Conservation (phyloP, 139 green algal species). For the Coccomyxa sp. region DNA sequence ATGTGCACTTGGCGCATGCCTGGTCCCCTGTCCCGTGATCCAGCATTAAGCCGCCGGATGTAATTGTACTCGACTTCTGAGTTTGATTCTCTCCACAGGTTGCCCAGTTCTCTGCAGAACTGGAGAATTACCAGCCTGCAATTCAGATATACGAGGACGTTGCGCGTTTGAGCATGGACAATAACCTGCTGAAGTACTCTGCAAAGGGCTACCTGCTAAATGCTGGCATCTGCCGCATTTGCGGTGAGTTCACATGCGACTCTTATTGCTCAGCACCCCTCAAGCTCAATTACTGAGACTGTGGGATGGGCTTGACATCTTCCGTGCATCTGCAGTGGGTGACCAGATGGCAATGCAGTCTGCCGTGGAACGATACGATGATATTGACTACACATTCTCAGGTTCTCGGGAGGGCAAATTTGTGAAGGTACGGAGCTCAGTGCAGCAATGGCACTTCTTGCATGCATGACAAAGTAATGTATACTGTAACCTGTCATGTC, state of each 20-base stretch:
- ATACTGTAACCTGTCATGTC: background rate
- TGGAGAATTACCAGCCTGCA: conserved; percentile 49
- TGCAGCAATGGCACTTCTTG: background rate
- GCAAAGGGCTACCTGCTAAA: conserved; percentile 91
- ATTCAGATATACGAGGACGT: conserved; percentile 76
- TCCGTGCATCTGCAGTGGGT: conserved; percentile 9
- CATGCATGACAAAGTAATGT: background rate
- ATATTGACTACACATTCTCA: conserved; percentile 73
- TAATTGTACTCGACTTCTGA: background rate
- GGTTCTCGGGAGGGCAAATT: conserved; percentile 63
- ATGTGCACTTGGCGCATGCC: background rate
- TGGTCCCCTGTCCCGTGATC: background rate
- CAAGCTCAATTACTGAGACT: background rate
- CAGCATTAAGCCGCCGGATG: background rate
- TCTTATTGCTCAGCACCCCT: background rate
- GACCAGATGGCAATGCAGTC: conserved; percentile 10
- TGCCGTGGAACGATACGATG: conserved; percentile 67
- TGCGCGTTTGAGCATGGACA: conserved; percentile 66
- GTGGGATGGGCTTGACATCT: background rate
- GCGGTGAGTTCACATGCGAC: background rate
- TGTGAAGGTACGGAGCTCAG: conserved; percentile 28
- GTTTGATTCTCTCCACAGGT: conserved; percentile 29
- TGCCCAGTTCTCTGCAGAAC: conserved; percentile 69
- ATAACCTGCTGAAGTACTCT: conserved; percentile 94
- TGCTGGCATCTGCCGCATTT: conserved; percentile 86